Evolutionary conservation across 2,329 filamentous ascomycete species (phyloP), one percentile per base, ranked within the genome.

Genomic region (Trichoderma sp.): DNA sequence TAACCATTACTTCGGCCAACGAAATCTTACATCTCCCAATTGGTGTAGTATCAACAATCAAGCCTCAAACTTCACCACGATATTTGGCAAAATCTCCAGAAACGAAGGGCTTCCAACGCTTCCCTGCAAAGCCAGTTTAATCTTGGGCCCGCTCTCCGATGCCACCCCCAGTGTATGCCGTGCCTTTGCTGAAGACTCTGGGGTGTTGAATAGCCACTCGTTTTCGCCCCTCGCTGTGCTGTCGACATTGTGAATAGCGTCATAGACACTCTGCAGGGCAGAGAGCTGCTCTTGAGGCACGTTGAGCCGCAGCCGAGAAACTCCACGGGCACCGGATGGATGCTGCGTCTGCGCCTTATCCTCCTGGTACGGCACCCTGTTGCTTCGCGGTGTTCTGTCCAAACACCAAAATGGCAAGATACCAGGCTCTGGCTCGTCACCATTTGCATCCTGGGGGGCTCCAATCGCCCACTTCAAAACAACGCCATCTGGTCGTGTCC

Each of bases 321-420:
- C 79, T 0, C 88, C 88, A 15, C 81, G 71, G 0, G 81, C 85
- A 0, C 82, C 83, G 7, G 79, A 85, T 0, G 84, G 78, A 76
- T 90, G 89, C 13, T 73, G 76, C 4, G 76, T 76, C 17, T 74
- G 70, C 15, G 69, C 67, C 25, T 6, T 70, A 25, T 71, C 71
- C 19, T 67, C 65, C 19, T 74, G 71, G 1, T 77, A 78, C 0
- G 88, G 87, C 3, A 90, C 88, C 0, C 89, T 78, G 2, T 86
- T 74, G n/a, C 78, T 71, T 7, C 89, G 76, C 2, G 82, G 78
- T 2, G 89, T 90, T 13, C 86, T 77, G 74, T 92, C 89, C 56
- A 90, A 82, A 72, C 87, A 89, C 82, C 85, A 91, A 71, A 91
- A 91, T 0, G 89, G 89, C 12, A 88, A 73, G 15, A 78, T 77